Evolutionary conservation across 176 grass and related monocot genomes (phyloP), one percentile per base, ranked within the genome.

Genomic region (Musa schizocarpa): DNA sequence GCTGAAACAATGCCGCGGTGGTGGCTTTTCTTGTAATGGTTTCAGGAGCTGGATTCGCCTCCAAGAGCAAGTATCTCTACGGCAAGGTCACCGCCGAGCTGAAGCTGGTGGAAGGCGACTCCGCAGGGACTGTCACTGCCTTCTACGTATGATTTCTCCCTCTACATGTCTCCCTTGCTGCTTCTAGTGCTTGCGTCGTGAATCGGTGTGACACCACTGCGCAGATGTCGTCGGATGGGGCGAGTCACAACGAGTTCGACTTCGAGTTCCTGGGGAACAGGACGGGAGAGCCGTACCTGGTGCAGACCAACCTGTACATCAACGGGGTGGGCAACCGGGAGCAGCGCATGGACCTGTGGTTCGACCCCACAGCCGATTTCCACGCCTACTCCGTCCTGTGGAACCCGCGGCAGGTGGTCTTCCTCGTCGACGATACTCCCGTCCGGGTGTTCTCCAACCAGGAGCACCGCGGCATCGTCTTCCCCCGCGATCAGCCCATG

Each of bases 301-400:
- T 99, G 11, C 95, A 99, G 79, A 99, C 90, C 1, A 99, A 99
- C 82, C 86, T 99, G n/a, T 99, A 99, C 86, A 94, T 99, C 77
- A 82, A 94, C 51, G 95, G 95, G 29, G 72, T 85, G 0, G 95
- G 95, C 61, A 89, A 99, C 82, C 81, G 90, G 50, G 90, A 99
- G 86, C 95, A 99, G 86, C 86, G 95, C 71, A 94, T 99, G 86
- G 95, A 99, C 76, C 88, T 99, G 10, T 92, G 90, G 90, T 92
- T 92, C 81, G 90, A 92, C 63, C 90, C 90, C 7, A 85, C 84
- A 1, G 24, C 86, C 27, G 90, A 92, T 61, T 92, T 92, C 86
- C 90, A 92, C 73, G 13, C 78, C 21, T 92, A 92, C 86, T 78
- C 81, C 77, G 77, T 92, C 22, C 67, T 89, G 0, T 92, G 90